Percentiles rank a stretch among this genome's conserved stretches.
phyloP scores from a whole-genome alignment of 2,329 filamentous ascomycete genomes.

The Seiridium unicorne region DNA sequence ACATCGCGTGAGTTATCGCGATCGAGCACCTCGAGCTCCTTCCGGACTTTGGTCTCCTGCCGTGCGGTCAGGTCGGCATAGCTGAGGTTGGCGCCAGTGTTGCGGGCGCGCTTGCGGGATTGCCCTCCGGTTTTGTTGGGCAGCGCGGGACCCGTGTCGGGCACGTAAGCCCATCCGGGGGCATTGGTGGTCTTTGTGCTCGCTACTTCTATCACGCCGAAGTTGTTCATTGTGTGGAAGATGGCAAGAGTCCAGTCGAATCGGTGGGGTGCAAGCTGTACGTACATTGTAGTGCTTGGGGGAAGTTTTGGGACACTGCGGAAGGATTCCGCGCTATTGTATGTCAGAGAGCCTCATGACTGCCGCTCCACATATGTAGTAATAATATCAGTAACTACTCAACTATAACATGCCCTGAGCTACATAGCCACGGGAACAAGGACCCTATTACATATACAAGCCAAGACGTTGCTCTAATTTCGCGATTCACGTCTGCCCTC shows the following conservation, averaged over 20 bases:
- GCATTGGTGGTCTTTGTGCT: constrained; percentile 66
- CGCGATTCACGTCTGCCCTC: too few relatives aligned
- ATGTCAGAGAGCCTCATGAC: too few relatives aligned
- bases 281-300: too few relatives aligned
- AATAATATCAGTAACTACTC: too few relatives aligned
- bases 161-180: constrained; percentile 91
- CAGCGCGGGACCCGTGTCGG: constrained; percentile 61
- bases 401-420: too few relatives aligned
- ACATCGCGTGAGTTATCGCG: constrained; percentile 74
- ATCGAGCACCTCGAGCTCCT: constrained; percentile 80
- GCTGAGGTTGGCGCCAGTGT: constrained; percentile 40
- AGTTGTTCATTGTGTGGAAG: constrained; percentile 53
- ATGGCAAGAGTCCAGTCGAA: not conserved
- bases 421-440: too few relatives aligned
- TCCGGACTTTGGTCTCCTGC: constrained; percentile 77
- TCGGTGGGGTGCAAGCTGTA: not conserved
- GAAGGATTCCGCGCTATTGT: too few relatives aligned
- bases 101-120: constrained; percentile 72
- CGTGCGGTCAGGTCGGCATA: constrained; percentile 72
- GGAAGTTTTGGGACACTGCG: not conserved
- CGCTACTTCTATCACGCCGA: constrained; percentile 81
- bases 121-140: constrained; percentile 20
- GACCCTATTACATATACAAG: too few relatives aligned
- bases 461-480: too few relatives aligned
- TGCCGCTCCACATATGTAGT: too few relatives aligned